These are phyloP conservation scores for Bacidia rubella DNA, from an alignment of 495 filamentous ascomycete species.

Conservation along the genomic window DNA sequence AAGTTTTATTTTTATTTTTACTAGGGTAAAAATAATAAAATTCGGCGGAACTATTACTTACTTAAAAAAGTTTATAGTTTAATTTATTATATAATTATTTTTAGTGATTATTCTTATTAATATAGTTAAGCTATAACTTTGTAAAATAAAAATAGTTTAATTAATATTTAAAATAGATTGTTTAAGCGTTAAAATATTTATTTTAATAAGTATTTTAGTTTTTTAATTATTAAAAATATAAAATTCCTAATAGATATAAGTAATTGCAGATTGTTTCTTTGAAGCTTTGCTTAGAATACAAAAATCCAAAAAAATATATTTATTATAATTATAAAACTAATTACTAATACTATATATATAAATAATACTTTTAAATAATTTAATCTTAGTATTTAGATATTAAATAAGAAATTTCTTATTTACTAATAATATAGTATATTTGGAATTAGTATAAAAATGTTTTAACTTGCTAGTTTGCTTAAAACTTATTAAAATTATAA, in stretches of 20 bases:
- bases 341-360: background rate
- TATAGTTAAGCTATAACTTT: background rate
- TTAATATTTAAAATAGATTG: background rate
- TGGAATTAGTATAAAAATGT: background rate
- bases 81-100: background rate
- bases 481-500: background rate
- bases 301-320: slow-evolving; percentile 2
- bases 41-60: background rate
- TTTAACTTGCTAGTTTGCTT: background rate
- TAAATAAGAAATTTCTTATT: background rate
- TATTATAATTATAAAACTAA: background rate
- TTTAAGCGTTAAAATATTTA: background rate
- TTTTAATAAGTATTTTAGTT: background rate
- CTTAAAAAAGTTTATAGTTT: background rate
- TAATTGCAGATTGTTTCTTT: background rate
- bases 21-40: background rate
- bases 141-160: background rate
- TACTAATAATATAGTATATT: background rate
- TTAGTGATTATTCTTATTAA: background rate
- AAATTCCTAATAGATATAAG: slow-evolving; percentile 1
- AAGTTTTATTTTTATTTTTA: background rate
- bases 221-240: background rate
- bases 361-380: background rate
- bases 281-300: background rate
- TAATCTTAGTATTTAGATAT: background rate